Conservation (phyloP, 768 basidiomycete genomes). For the Hebeloma cylindrosporum region DNA sequence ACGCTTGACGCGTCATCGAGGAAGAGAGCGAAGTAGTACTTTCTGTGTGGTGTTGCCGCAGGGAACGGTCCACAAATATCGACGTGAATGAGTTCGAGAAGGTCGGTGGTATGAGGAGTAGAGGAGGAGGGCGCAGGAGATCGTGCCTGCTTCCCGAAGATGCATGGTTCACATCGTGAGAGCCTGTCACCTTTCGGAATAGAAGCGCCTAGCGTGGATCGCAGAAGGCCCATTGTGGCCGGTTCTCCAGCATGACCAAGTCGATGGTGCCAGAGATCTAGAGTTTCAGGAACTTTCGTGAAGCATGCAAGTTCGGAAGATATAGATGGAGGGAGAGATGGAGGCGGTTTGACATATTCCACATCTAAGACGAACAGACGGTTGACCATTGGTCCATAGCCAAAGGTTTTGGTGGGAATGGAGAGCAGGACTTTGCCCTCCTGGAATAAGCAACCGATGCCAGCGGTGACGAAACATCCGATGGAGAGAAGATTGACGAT, state of each 20-base stretch:
- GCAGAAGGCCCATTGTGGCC: too few relatives aligned
- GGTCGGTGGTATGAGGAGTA: neutral
- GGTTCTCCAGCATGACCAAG: slow-evolving; percentile 4
- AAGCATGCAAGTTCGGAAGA: neutral
- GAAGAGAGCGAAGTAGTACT: slow-evolving; percentile 9
- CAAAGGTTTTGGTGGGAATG: neutral
- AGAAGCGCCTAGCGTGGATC: neutral
- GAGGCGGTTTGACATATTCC: neutral
- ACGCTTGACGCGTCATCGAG: slow-evolving; percentile 2
- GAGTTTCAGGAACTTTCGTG: neutral
- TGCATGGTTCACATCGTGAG: slow-evolving; percentile 9
- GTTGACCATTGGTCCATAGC: neutral
- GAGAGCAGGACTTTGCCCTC: neutral
- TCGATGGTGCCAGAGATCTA: neutral
- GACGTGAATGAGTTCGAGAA: slow-evolving; percentile 3
- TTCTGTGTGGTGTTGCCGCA: slow-evolving; percentile 10
- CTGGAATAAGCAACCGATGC: neutral
- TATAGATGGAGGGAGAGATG: neutral
- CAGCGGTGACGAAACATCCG: neutral
- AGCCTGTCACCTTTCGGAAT: too few relatives aligned
- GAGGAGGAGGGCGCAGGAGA: slow-evolving; percentile 2
- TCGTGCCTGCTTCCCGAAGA: slow-evolving; percentile 6
- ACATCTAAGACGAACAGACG: neutral
- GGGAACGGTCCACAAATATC: too few relatives aligned
- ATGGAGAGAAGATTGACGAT: slow-evolving; percentile 4